A percentile compares a stretch with the other conserved stretches of the same genome.
Conservation (phyloP, 108 stramenopile species). For the Cafeteria roenbergensis region DNA sequence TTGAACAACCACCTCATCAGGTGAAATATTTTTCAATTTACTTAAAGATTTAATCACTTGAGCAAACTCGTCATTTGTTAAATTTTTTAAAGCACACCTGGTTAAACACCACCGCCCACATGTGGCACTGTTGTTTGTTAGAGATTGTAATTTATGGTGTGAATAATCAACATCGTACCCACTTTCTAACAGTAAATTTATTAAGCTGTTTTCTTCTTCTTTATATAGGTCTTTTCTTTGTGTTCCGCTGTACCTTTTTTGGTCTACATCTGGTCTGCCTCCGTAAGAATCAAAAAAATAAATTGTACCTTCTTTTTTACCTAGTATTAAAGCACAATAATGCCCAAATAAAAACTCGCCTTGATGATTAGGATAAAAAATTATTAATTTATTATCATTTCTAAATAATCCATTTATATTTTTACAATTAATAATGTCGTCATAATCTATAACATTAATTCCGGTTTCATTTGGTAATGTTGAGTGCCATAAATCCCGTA, state of each 20-base stretch:
- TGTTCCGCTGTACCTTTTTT: too few species aligned
- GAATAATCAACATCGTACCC: not conserved
- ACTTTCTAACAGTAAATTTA: not conserved
- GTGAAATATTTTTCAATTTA: not conserved
- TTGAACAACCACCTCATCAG: not conserved
- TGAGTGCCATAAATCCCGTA: not conserved
- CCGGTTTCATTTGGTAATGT: not conserved
- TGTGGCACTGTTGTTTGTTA: not conserved
- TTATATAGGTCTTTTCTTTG: too few species aligned
- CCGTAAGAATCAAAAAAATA: not conserved
- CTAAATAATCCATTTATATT: not conserved
- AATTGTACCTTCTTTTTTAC: not conserved
- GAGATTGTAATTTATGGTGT: not conserved
- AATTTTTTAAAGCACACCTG: not conserved
- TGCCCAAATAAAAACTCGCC: not conserved
- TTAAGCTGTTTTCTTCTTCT: not conserved
- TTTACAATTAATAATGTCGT: not conserved
- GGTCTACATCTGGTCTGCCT: not conserved
- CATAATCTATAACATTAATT: not conserved
- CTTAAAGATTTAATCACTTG: not conserved
- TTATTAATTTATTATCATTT: not conserved
- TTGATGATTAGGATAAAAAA: not conserved
- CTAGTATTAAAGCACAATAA: not conserved
- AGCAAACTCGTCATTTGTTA: not conserved
- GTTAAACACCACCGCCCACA: not conserved